A percentile compares a stretch with the other conserved stretches of the same genome.
phyloP scores from a whole-genome alignment of 768 basidiomycete genomes.

The Leccinum pellstonianum region DNA sequence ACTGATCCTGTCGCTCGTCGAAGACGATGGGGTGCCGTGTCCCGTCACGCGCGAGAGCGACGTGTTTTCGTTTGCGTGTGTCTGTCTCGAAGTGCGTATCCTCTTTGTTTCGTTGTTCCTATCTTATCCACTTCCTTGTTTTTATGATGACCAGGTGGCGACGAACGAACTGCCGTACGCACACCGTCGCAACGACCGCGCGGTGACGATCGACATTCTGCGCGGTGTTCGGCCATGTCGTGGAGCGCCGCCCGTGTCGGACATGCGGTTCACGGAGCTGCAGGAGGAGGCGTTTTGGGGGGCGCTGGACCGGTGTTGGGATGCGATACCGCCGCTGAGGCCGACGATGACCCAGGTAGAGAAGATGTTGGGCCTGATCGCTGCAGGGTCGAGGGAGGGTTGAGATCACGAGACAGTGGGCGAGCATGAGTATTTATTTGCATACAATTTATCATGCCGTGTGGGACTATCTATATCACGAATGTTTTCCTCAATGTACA shows the following conservation, averaged over 20 bases:
- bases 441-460: background rate
- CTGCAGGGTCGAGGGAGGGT: background rate
- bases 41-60: constrained; percentile 52
- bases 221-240: constrained; percentile 49
- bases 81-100: constrained; percentile 54
- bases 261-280: constrained; percentile 13
- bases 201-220: constrained; percentile 55
- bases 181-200: constrained; percentile 52
- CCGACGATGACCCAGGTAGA: constrained; percentile 44
- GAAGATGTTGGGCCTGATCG: constrained; percentile 11
- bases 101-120: background rate
- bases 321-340: constrained; percentile 34
- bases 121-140: background rate
- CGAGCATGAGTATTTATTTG: background rate
- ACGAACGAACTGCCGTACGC: constrained; percentile 53
- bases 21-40: constrained; percentile 42
- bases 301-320: constrained; percentile 49
- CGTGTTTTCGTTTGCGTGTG: constrained; percentile 59
- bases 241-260: constrained; percentile 24
- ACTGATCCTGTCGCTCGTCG: constrained; percentile 47
- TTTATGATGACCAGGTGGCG: constrained; percentile 37
- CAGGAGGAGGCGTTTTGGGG: constrained; percentile 42
- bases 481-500: background rate
- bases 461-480: background rate
- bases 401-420: background rate